Evolutionary conservation across 2,329 filamentous ascomycete species (phyloP), one percentile per base, ranked within the genome.

Genomic region (Ophiostoma sp.): DNA sequence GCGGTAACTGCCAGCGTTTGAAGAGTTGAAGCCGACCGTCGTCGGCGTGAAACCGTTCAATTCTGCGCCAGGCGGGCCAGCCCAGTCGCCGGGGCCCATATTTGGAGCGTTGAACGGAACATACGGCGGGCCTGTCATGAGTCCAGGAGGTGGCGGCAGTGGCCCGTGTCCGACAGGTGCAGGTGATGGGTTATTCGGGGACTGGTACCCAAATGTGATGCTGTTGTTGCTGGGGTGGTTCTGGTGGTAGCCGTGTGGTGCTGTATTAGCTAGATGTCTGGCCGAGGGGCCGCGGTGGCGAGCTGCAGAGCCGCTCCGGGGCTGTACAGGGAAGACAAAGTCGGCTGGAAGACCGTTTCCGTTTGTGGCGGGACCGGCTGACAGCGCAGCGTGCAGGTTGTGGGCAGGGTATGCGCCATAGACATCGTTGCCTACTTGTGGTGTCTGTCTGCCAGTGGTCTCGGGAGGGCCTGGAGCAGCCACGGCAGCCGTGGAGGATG

Each of bases 1-100:
- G 70, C 87, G 87, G 75, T 87, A 87, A 77, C 86, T 89, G 72
- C 86, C 86, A 4, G 86, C 84, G 1, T 86, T 87, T 1, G 84
- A 82, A 1, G 86, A 84, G 3, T 83, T 84, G 75, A 85, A 85
- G 73, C 78, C 80, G 11, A 80, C 79, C 20, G 77, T 73, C 48
- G 76, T 77, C 13, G 69, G 70, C 0, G 48, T 36, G 39, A 67
- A 73, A 10, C 73, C 70, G 20, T 71, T 73, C 44, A 70, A 35
- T 1, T 72, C 72, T 13, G 57, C 41, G 6, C 68, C 54, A 5
- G 70, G 70, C 15, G 66, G 72, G 2, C 71, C 72, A 13, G 44
- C 62, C 73, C 73, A 74, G 17, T 73, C 72, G 5, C 70, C 69
- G 1, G 69, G 62, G 1, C 64, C 68, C 65, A 73, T 71, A 31